These are phyloP conservation scores for Wickerhamomyces chaumierensis DNA, from an alignment of 805 yeast genomes.

Conservation along the genomic window DNA sequence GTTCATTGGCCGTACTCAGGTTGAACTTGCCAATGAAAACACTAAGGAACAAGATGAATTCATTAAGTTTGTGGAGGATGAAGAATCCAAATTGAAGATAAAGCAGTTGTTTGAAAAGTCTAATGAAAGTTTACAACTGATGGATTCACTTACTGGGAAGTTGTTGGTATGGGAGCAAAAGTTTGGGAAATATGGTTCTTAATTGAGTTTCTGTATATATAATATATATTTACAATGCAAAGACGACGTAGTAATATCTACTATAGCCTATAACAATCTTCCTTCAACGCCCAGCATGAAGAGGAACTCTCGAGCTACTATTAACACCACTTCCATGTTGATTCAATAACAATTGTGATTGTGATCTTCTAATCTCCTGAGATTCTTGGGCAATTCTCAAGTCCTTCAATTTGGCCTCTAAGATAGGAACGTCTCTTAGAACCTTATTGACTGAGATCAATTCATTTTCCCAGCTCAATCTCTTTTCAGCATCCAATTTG, in stretches of 20 bases:
- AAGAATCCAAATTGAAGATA: constrained; percentile 25
- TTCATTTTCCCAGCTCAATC: constrained; percentile 71
- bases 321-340: not conserved
- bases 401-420: constrained; percentile 56
- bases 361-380: constrained; percentile 19
- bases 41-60: constrained; percentile 44
- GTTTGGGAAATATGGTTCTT: constrained; percentile 26
- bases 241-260: too few relatives aligned
- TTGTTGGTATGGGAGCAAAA: constrained; percentile 72
- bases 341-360: constrained; percentile 10
- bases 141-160: constrained; percentile 66
- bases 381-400: constrained; percentile 41
- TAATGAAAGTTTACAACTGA: constrained; percentile 46
- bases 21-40: constrained; percentile 62
- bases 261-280: too few relatives aligned
- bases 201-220: too few relatives aligned
- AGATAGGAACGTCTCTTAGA: constrained; percentile 57
- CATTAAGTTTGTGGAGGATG: constrained; percentile 34
- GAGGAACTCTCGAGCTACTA: not conserved
- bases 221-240: too few relatives aligned
- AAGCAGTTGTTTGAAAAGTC: constrained; percentile 36
- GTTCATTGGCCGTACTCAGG: constrained; percentile 78
- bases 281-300: too few relatives aligned
- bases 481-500: constrained; percentile 57
- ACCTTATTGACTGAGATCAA: constrained; percentile 56